Evolutionary conservation across 2,329 filamentous ascomycete genomes (phyloP).

Genomic region (Sclerotinia glacialis): DNA sequence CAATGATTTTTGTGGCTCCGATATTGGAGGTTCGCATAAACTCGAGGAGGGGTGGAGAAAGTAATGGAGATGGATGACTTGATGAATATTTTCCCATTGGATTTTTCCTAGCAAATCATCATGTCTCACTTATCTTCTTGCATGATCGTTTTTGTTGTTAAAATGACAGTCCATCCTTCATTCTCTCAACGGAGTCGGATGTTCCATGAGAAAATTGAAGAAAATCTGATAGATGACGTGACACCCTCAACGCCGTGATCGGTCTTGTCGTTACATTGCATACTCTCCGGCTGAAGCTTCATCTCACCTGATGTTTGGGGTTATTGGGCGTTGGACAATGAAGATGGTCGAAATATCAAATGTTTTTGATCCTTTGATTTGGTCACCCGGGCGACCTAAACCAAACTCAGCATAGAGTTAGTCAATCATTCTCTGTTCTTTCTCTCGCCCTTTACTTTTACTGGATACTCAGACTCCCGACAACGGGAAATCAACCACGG

Average conservation of each 20-base stretch:
- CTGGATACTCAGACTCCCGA: neutral
- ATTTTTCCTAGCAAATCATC: neutral
- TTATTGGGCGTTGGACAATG: constrained; percentile 5
- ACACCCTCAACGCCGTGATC: constrained; percentile 11
- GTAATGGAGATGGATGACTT: constrained; percentile 1
- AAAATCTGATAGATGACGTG: constrained; percentile 10
- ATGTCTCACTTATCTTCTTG: neutral
- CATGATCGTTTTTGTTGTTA: neutral
- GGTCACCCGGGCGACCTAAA: neutral
- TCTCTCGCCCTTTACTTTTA: neutral
- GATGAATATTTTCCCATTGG: neutral
- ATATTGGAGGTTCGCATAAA: constrained; percentile 9
- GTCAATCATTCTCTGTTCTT: neutral
- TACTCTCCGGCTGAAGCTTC: neutral
- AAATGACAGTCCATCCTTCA: neutral
- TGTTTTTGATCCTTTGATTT: constrained; percentile 1
- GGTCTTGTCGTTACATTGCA: constrained; percentile 9
- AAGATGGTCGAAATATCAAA: constrained; percentile 3
- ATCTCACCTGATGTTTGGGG: neutral
- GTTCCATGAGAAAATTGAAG: neutral
- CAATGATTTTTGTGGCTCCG: constrained; percentile 1
- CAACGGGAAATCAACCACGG: neutral
- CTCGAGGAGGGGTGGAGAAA: neutral
- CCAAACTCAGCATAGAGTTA: neutral
- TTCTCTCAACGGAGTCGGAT: neutral